phyloP scores from a whole-genome alignment of 768 basidiomycete genomes.

The Termitomyces sp. region DNA sequence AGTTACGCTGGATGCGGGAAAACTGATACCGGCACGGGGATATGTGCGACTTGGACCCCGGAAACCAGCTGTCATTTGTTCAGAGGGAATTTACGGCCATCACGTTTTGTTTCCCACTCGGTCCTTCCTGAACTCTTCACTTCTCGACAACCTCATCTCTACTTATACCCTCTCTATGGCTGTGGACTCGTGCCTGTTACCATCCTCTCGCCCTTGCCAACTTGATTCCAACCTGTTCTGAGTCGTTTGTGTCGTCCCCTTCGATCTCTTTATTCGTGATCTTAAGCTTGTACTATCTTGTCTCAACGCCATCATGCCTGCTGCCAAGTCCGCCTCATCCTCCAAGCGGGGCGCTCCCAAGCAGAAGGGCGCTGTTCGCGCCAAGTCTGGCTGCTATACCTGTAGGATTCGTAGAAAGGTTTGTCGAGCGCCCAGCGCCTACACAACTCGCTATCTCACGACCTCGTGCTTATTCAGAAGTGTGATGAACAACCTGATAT shows the following conservation, averaged over 20 bases:
- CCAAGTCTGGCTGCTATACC: constrained; percentile 87
- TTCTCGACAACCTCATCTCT: constrained; percentile 18
- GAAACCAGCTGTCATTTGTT: constrained; percentile 8
- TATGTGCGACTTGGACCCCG: constrained; percentile 13
- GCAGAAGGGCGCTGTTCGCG: constrained; percentile 75
- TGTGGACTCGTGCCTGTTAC: constrained; percentile 10
- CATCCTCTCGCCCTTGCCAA: constrained; percentile 11
- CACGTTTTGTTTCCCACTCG: constrained; percentile 11
- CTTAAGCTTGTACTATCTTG: constrained; percentile 5
- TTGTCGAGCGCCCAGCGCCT: constrained; percentile 15
- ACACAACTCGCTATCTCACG: constrained; percentile 13
- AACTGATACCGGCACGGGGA: not conserved
- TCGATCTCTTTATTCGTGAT: not conserved
- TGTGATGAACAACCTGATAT: constrained; percentile 70
- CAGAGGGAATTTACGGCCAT: constrained; percentile 1
- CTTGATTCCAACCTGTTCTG: constrained; percentile 3
- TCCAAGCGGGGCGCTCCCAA: constrained; percentile 56
- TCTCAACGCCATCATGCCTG: constrained; percentile 26
- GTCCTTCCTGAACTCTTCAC: constrained; percentile 12
- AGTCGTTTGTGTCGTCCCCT: not conserved
- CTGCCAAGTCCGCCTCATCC: constrained; percentile 33
- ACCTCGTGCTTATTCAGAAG: constrained; percentile 45
- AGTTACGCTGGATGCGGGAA: not conserved
- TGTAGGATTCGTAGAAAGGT: constrained; percentile 86
- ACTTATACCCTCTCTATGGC: constrained; percentile 30